These are phyloP conservation scores for Corymbia maculata DNA, from an alignment of 345 rosid genomes.

Conservation along the genomic window DNA sequence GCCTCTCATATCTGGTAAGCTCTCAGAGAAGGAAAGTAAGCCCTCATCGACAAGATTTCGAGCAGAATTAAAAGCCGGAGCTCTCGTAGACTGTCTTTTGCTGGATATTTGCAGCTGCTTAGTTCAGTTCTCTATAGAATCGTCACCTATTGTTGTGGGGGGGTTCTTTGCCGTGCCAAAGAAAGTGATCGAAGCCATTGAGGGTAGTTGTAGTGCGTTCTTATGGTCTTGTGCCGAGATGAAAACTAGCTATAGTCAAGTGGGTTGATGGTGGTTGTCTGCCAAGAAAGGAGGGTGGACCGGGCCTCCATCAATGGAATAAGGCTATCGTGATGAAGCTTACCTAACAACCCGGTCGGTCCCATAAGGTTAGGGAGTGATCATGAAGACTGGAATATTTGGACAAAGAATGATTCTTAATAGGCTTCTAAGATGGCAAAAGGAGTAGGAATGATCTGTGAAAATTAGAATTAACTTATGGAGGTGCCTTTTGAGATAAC, in stretches of 20 bases:
- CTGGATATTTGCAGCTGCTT: background rate
- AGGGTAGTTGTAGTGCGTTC: background rate
- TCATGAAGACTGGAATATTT: too few species aligned
- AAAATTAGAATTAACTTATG: too few species aligned
- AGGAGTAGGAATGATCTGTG: too few species aligned
- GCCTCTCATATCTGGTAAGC: background rate
- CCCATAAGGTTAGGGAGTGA: too few species aligned
- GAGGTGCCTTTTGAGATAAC: too few species aligned
- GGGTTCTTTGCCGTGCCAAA: background rate
- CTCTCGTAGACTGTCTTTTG: background rate
- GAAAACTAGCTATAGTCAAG: background rate
- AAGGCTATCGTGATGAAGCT: background rate
- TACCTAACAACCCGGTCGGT: too few species aligned
- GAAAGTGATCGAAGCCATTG: background rate
- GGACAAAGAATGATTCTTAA: too few species aligned
- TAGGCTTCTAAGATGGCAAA: too few species aligned
- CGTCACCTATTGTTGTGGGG: background rate
- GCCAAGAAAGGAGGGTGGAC: background rate
- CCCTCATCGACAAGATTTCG: background rate
- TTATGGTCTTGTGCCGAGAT: background rate
- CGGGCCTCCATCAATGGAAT: background rate
- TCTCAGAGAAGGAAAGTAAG: background rate
- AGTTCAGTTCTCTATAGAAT: background rate
- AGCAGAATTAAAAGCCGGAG: background rate
- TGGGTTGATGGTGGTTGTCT: background rate